Percentiles rank a stretch among this genome's conserved stretches.
These are phyloP conservation scores for Clonostachys chloroleuca DNA, from an alignment of 2,329 filamentous ascomycete species.

Conservation along the genomic window DNA sequence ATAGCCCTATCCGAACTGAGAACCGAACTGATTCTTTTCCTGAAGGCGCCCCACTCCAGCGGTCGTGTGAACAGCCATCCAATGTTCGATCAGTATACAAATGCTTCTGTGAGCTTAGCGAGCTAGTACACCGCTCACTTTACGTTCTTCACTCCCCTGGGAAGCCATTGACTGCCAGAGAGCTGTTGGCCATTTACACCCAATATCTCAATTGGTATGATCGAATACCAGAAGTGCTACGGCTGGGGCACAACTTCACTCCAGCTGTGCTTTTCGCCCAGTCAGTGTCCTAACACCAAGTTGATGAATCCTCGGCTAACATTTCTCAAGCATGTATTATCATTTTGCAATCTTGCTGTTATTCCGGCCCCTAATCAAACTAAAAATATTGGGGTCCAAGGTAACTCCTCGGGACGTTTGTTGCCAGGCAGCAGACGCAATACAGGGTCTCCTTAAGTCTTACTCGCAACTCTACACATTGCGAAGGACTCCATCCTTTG, in stretches of 20 bases:
- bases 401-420: constrained; percentile 63
- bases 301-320: neutral
- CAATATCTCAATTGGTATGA: constrained; percentile 71
- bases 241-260: constrained; percentile 64
- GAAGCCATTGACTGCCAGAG: constrained; percentile 57
- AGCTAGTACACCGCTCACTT: constrained; percentile 68
- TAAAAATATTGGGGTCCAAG: constrained; percentile 58
- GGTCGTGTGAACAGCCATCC: constrained; percentile 56
- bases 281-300: constrained; percentile 40
- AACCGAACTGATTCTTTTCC: too few relatives aligned
- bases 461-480: constrained; percentile 56
- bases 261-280: constrained; percentile 71
- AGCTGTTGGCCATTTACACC: constrained; percentile 60
- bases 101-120: constrained; percentile 67
- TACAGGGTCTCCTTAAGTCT: constrained; percentile 49
- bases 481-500: constrained; percentile 54
- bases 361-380: constrained; percentile 67
- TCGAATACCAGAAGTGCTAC: constrained; percentile 58
- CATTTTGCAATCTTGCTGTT: constrained; percentile 68
- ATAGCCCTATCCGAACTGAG: neutral
- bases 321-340: constrained; percentile 57
- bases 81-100: constrained; percentile 66
- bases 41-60: constrained; percentile 45
- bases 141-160: constrained; percentile 70
- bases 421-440: constrained; percentile 55